Percentiles rank a stretch among this genome's conserved stretches.
phyloP scores from a whole-genome alignment of 1,284 basidiomycete species.

The Wolfiporia cocos region DNA sequence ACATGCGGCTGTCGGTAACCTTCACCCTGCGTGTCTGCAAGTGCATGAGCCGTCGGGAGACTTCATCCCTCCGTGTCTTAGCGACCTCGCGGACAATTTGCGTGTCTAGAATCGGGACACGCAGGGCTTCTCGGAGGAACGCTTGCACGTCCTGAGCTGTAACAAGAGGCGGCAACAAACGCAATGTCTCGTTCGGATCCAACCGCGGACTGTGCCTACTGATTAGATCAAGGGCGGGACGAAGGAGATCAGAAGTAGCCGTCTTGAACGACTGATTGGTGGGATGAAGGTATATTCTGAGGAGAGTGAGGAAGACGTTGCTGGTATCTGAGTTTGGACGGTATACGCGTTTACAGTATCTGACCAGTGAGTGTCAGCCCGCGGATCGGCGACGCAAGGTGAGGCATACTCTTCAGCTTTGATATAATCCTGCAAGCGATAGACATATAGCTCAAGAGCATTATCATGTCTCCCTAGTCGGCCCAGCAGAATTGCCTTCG shows the following conservation, averaged over 20 bases:
- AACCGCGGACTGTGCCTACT: slow-evolving; percentile 78
- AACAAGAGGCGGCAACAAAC: slow-evolving; percentile 85
- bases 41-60: slow-evolving; percentile 65
- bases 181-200: slow-evolving; percentile 75
- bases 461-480: slow-evolving; percentile 88
- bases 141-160: slow-evolving; percentile 72
- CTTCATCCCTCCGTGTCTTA: slow-evolving; percentile 67
- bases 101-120: slow-evolving; percentile 62
- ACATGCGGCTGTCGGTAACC: slow-evolving; percentile 90
- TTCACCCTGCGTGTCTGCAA: slow-evolving; percentile 83
- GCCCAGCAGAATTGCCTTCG: slow-evolving; percentile 86
- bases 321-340: slow-evolving; percentile 49
- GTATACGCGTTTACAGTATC: slow-evolving; percentile 85
- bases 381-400: slow-evolving; percentile 4
- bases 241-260: slow-evolving; percentile 43
- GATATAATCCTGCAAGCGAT: slow-evolving; percentile 72
- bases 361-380: slow-evolving; percentile 25
- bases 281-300: slow-evolving; percentile 85
- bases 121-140: slow-evolving; percentile 75
- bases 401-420: slow-evolving; percentile 83
- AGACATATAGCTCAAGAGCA: slow-evolving; percentile 90
- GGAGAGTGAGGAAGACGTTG: slow-evolving; percentile 77
- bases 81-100: slow-evolving; percentile 62
- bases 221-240: slow-evolving; percentile 81
- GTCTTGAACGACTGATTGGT: slow-evolving; percentile 16